Conservation (phyloP, 2,329 filamentous ascomycete genomes). For the Balansia obtecta region DNA sequence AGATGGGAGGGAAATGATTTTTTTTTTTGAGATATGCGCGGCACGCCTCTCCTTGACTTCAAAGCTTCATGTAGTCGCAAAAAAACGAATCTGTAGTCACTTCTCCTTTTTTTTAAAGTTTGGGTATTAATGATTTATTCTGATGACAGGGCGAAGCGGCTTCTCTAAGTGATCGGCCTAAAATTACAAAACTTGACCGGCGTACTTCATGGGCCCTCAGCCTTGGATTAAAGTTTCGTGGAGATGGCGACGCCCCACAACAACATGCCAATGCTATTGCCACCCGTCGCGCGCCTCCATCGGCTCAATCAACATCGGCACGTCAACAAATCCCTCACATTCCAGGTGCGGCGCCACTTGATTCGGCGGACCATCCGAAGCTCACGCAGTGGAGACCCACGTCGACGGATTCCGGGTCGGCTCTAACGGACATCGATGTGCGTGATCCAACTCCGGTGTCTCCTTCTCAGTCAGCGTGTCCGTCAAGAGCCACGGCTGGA, state of each 20-base stretch:
- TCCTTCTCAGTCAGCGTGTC: not conserved
- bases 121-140: constrained; percentile 19
- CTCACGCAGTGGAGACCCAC: not conserved
- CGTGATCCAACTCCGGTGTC: not conserved
- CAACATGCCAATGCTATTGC: not conserved
- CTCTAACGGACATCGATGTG: not conserved
- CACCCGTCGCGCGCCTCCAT: constrained; percentile 8
- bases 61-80: constrained; percentile 6
- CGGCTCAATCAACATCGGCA: constrained; percentile 3
- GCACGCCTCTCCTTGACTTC: constrained; percentile 13
- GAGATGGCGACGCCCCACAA: constrained; percentile 12
- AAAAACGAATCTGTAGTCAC: constrained; percentile 15
- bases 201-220: constrained; percentile 33
- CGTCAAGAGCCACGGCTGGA: constrained; percentile 7
- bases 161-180: constrained; percentile 22
- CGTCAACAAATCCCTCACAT: constrained; percentile 2
- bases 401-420: not conserved
- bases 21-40: constrained; percentile 30
- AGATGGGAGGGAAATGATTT: constrained; percentile 25
- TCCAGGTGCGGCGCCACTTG: constrained; percentile 5
- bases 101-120: constrained; percentile 12
- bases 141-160: constrained; percentile 23
- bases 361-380: constrained; percentile 1
- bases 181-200: constrained; percentile 26
- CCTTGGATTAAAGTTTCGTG: constrained; percentile 21